Evolutionary conservation across 352 stramenopile genomes (phyloP).

Genomic region (Phytopythium kandeliae): DNA sequence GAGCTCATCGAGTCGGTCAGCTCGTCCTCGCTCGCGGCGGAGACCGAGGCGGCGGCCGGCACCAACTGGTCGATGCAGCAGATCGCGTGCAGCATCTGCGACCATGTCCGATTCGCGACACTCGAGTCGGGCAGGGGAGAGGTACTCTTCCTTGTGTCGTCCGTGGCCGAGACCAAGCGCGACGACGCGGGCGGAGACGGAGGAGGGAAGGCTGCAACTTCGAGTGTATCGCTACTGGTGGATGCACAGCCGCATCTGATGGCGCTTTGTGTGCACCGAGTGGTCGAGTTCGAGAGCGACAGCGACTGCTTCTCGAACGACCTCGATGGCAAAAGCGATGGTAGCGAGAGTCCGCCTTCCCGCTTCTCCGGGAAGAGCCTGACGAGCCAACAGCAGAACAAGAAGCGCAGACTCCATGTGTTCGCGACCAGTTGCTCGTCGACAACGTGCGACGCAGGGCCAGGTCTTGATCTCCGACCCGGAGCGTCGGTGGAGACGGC

Average conservation of each 20-base stretch:
- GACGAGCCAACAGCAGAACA: neutral
- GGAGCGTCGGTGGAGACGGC: neutral
- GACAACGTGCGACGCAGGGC: neutral
- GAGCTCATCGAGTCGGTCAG: slow-evolving; percentile 48
- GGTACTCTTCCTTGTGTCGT: slow-evolving; percentile 44
- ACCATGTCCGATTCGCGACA: slow-evolving; percentile 44
- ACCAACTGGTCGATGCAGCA: slow-evolving; percentile 72
- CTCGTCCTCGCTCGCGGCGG: slow-evolving; percentile 44
- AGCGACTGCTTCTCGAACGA: neutral
- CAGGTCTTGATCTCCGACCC: neutral
- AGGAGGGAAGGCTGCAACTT: neutral
- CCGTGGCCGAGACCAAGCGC: slow-evolving; percentile 10
- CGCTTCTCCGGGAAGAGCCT: neutral
- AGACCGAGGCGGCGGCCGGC: slow-evolving; percentile 49
- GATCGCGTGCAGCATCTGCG: slow-evolving; percentile 55
- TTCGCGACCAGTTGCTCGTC: slow-evolving; percentile 22
- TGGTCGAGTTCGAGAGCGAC: slow-evolving; percentile 12
- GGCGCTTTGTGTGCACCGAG: slow-evolving; percentile 38
- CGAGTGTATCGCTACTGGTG: slow-evolving; percentile 16
- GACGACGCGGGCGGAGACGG: neutral
- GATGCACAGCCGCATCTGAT: slow-evolving; percentile 15
- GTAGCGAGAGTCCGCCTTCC: neutral
- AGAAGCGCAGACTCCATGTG: slow-evolving; percentile 25
- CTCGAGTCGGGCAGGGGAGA: slow-evolving; percentile 32
- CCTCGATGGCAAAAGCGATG: neutral